A percentile compares a stretch with the other conserved stretches of the same genome.
These are phyloP conservation scores for Pascua guehoae DNA, from an alignment of 1,284 basidiomycete species.

Conservation along the genomic window DNA sequence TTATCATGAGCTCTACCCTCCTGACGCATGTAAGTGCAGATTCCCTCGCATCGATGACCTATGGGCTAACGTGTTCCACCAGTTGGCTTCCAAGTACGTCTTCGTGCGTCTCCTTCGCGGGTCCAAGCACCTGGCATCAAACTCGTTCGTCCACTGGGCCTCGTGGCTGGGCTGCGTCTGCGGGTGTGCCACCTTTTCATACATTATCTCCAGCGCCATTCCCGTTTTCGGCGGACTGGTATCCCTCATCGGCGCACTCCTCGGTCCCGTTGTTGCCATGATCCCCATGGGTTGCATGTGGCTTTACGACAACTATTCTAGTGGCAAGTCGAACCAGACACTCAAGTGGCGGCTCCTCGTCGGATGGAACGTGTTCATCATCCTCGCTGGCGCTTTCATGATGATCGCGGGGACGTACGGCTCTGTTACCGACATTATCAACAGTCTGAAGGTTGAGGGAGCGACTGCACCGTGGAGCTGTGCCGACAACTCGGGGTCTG, in stretches of 20 bases:
- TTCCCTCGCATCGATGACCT: constrained; percentile 14
- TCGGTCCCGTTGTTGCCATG: constrained; percentile 19
- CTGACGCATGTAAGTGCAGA: constrained; percentile 17
- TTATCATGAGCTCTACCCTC: constrained; percentile 21
- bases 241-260: constrained; percentile 29
- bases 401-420: constrained; percentile 30
- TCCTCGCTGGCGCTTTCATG: constrained; percentile 27
- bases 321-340: background rate
- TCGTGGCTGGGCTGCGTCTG: constrained; percentile 33
- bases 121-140: constrained; percentile 32
- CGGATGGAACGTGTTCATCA: constrained; percentile 23
- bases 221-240: constrained; percentile 28
- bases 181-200: constrained; percentile 19
- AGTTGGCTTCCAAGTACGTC: constrained; percentile 25
- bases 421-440: constrained; percentile 20
- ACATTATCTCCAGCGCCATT: constrained; percentile 24
- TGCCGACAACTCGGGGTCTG: constrained; percentile 19
- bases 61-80: constrained; percentile 1
- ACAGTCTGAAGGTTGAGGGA: constrained; percentile 2
- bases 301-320: constrained; percentile 28
- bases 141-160: constrained; percentile 32
- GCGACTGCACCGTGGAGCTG: constrained; percentile 19
- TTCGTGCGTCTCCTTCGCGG: constrained; percentile 40
- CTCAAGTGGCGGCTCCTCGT: constrained; percentile 17
- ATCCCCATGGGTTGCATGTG: constrained; percentile 31